phyloP scores from a whole-genome alignment of 192 early-diverging fungal genomes.

The Funneliformis geosporum region DNA sequence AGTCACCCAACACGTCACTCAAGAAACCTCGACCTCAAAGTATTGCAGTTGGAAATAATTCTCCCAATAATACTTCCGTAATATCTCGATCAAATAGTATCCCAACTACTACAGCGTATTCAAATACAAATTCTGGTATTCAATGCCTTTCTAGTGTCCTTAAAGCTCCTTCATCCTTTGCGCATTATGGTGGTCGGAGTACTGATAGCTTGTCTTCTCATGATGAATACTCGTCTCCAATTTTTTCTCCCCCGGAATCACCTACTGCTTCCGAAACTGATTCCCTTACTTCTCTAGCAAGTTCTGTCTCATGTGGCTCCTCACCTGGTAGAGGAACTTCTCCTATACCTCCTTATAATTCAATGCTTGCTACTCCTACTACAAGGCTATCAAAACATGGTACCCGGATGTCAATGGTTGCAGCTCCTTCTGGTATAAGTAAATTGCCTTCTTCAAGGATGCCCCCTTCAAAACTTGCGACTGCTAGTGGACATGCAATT shows the following conservation, averaged over 20 bases:
- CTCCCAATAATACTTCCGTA: neutral
- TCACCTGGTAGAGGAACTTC: conserved; percentile 30
- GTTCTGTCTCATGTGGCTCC: conserved; percentile 23
- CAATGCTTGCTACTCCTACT: conserved; percentile 11
- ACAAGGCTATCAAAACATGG: neutral
- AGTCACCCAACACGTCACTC: neutral
- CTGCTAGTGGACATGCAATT: neutral
- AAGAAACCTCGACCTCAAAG: conserved; percentile 15
- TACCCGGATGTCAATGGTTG: neutral
- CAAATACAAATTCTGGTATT: neutral
- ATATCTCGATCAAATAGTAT: neutral
- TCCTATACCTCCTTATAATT: neutral
- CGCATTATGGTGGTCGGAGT: neutral
- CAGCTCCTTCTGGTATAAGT: neutral
- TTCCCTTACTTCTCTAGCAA: conserved; percentile 25
- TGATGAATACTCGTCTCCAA: conserved; percentile 3
- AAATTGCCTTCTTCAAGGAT: conserved; percentile 4
- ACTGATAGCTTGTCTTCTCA: conserved; percentile 17
- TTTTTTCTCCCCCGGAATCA: conserved; percentile 28
- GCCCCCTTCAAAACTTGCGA: neutral
- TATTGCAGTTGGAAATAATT: conserved; percentile 5
- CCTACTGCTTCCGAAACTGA: conserved; percentile 26
- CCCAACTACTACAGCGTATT: neutral
- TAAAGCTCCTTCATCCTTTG: neutral
- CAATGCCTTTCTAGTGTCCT: neutral